Percentiles rank a stretch among this genome's conserved stretches.
Conservation (phyloP, 768 basidiomycete genomes). For the Auricularia sp. region DNA sequence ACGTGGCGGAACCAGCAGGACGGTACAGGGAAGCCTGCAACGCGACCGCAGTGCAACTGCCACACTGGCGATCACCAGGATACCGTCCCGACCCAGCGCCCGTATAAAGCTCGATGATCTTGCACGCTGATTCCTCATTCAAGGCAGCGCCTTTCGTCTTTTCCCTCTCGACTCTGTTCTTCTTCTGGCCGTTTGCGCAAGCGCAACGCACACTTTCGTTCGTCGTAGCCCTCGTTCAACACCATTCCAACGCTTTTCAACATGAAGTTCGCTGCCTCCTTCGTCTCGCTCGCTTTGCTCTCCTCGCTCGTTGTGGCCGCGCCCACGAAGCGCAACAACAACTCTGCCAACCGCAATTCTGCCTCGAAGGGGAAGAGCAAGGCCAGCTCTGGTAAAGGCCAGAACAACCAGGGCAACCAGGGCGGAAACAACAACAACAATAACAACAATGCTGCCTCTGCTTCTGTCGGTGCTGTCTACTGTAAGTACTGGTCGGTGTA, state of each 20-base stretch:
- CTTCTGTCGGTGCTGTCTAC: neutral
- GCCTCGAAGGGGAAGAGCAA: neutral
- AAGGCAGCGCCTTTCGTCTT: neutral
- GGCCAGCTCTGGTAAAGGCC: neutral
- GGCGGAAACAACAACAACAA: neutral
- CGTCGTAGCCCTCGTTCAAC: neutral
- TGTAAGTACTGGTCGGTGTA: neutral
- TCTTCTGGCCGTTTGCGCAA: neutral
- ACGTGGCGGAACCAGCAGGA: no score
- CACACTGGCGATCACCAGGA: no score
- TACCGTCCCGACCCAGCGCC: neutral
- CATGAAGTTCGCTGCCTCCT: slow-evolving; percentile 15
- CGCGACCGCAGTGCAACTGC: no score
- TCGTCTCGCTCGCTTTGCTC: neutral
- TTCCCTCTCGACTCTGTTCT: neutral
- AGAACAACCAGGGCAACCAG: neutral
- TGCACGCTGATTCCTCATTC: neutral
- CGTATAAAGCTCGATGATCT: neutral
- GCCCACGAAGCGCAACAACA: neutral
- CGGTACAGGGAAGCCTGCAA: no score
- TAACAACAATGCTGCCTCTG: neutral
- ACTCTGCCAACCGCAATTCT: neutral
- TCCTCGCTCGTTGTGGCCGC: slow-evolving; percentile 11
- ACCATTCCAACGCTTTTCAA: slow-evolving; percentile 2
- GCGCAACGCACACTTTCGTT: neutral